These are phyloP conservation scores for Paradendryphiella salina DNA, from an alignment of 2,329 filamentous ascomycete genomes.

Conservation along the genomic window DNA sequence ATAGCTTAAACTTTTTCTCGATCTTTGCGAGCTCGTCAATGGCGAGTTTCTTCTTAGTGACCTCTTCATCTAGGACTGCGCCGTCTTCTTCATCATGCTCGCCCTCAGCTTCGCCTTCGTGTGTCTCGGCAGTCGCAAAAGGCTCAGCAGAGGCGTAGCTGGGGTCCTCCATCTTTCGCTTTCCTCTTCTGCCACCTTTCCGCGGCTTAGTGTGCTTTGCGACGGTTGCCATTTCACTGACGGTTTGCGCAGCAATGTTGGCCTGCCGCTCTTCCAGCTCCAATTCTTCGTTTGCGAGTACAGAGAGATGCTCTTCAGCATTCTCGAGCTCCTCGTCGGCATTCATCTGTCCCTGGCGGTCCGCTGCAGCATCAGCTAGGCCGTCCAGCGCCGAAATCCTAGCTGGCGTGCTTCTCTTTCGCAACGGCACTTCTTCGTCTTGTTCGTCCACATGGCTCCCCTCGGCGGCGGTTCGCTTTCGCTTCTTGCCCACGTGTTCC, in stretches of 20 bases:
- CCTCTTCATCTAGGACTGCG: slow-evolving; percentile 50
- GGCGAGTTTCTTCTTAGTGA: slow-evolving; percentile 76
- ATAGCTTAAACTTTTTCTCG: slow-evolving; percentile 84
- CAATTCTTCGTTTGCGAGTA: slow-evolving; percentile 37
- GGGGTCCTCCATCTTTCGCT: slow-evolving; percentile 55
- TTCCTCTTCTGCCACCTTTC: slow-evolving; percentile 51
- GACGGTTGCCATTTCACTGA: slow-evolving; percentile 42
- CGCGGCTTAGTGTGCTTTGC: slow-evolving; percentile 44
- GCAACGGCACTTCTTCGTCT: slow-evolving; percentile 40
- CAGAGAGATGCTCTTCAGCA: slow-evolving; percentile 42
- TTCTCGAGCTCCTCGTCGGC: slow-evolving; percentile 59
- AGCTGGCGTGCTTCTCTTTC: slow-evolving; percentile 42
- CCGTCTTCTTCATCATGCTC: slow-evolving; percentile 52
- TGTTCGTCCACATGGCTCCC: slow-evolving; percentile 46
- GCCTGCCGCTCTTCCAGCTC: slow-evolving; percentile 44
- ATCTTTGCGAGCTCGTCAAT: slow-evolving; percentile 78
- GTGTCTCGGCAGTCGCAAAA: slow-evolving; percentile 65
- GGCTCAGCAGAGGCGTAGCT: slow-evolving; percentile 44
- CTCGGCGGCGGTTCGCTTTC: slow-evolving; percentile 51
- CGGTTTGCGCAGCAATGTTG: slow-evolving; percentile 38
- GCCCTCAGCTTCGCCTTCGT: slow-evolving; percentile 57
- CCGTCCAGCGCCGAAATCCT: slow-evolving; percentile 33
- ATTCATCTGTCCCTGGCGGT: slow-evolving; percentile 35
- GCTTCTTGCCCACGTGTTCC: slow-evolving; percentile 46
- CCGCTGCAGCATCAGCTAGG: slow-evolving; percentile 35